phyloP scores from a whole-genome alignment of 2,329 filamentous ascomycete genomes.

The Curvularia lunata region DNA sequence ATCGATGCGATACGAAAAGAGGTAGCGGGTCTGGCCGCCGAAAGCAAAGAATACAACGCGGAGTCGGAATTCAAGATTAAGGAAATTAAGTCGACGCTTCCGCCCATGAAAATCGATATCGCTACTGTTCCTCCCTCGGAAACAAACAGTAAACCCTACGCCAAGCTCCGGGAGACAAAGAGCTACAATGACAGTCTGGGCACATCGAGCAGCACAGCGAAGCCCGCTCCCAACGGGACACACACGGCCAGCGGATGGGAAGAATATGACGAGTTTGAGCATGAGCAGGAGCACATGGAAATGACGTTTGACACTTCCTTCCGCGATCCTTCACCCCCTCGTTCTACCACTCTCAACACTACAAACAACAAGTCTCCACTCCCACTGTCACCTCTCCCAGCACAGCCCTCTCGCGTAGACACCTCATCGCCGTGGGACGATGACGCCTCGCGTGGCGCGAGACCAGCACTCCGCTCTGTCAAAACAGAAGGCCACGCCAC shows the following conservation, averaged over 20 bases:
- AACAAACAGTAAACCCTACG: slow-evolving; percentile 21
- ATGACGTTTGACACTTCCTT: slow-evolving; percentile 55
- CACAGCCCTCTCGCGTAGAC: slow-evolving; percentile 8
- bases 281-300: slow-evolving; percentile 44
- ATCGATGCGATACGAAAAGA: slow-evolving; percentile 83
- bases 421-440: slow-evolving; percentile 19
- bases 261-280: slow-evolving; percentile 46
- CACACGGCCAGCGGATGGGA: slow-evolving; percentile 31
- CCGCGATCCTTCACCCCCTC: slow-evolving; percentile 24
- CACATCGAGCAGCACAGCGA: slow-evolving; percentile 10
- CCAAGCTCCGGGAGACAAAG: slow-evolving; percentile 50
- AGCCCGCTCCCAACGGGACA: slow-evolving; percentile 25
- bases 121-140: slow-evolving; percentile 29
- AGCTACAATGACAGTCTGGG: slow-evolving; percentile 50
- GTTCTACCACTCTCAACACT: slow-evolving; percentile 18
- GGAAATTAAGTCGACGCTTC: slow-evolving; percentile 85
- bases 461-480: slow-evolving; percentile 36
- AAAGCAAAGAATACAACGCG: slow-evolving; percentile 54
- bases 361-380: neutral
- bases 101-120: slow-evolving; percentile 79
- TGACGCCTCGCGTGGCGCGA: slow-evolving; percentile 1
- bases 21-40: slow-evolving; percentile 75
- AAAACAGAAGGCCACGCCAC: slow-evolving; percentile 33
- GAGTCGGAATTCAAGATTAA: slow-evolving; percentile 64
- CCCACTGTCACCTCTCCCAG: slow-evolving; percentile 1